These are phyloP conservation scores for Naganishia onofrii DNA, from an alignment of 768 basidiomycete species.

Conservation along the genomic window DNA sequence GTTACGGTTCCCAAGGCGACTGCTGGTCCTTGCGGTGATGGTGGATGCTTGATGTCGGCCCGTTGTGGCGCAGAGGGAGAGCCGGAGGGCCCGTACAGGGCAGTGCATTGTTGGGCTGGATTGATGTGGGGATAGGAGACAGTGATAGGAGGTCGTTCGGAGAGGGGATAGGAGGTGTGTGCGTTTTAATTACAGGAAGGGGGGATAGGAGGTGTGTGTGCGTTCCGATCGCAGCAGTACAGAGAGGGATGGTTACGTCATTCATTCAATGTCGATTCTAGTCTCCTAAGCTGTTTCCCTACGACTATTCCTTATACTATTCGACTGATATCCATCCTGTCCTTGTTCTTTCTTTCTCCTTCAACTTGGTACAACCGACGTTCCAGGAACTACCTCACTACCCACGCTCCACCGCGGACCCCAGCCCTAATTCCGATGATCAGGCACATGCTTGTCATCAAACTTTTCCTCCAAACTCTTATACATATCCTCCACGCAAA, in stretches of 20 bases:
- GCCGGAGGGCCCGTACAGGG: too few relatives aligned
- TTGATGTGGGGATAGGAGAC: neutral
- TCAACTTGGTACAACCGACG: neutral
- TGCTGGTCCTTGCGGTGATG: neutral
- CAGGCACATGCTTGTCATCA: slow-evolving; percentile 20
- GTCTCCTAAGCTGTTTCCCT: too few relatives aligned
- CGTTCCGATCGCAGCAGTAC: too few relatives aligned
- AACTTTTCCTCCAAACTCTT: slow-evolving; percentile 43
- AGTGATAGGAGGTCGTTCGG: neutral
- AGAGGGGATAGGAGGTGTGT: neutral
- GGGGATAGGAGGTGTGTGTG: too few relatives aligned
- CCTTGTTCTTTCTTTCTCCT: neutral
- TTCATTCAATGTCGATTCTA: too few relatives aligned
- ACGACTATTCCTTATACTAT: too few relatives aligned
- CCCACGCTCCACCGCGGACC: neutral
- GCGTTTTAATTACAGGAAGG: neutral
- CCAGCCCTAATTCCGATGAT: slow-evolving; percentile 9
- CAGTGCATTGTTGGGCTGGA: too few relatives aligned
- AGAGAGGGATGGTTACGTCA: neutral
- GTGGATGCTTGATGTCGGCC: too few relatives aligned
- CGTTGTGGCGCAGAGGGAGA: neutral
- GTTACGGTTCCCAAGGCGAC: neutral
- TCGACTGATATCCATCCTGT: too few relatives aligned
- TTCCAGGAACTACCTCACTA: too few relatives aligned
- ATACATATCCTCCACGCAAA: slow-evolving; percentile 40